A percentile compares a stretch with the other conserved stretches of the same genome.
These are phyloP conservation scores for Populus hybrid DNA, from an alignment of 441 rosid genomes.

Conservation along the genomic window DNA sequence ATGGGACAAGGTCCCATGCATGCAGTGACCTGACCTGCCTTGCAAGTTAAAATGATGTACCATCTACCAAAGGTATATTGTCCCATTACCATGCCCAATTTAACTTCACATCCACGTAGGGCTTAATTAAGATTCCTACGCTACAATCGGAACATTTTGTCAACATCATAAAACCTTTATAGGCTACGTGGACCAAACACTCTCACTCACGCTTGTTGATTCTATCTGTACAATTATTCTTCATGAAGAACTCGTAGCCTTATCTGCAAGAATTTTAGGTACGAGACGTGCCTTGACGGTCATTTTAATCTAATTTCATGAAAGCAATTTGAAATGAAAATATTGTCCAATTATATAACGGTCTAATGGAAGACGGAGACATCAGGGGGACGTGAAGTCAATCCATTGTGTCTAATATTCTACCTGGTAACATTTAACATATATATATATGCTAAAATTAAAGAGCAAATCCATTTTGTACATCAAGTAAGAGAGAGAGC, in stretches of 20 bases:
- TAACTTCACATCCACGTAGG: constrained; percentile 7
- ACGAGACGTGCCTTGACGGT: constrained; percentile 7
- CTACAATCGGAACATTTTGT: constrained; percentile 21
- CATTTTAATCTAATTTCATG: constrained; percentile 2
- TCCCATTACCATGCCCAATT: not conserved
- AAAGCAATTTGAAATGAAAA: not conserved
- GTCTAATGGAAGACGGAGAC: not conserved
- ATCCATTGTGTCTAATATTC: not conserved
- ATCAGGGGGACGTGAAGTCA: not conserved
- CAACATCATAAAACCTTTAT: constrained; percentile 17
- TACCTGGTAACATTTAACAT: not conserved
- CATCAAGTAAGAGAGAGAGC: too few relatives aligned
- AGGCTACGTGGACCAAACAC: constrained; percentile 8
- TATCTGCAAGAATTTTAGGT: constrained; percentile 17
- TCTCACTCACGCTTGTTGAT: not conserved
- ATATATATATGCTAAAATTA: too few relatives aligned
- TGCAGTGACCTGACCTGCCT: not conserved
- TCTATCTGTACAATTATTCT: constrained; percentile 16
- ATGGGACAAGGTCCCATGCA: not conserved
- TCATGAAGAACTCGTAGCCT: not conserved
- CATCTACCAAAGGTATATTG: not conserved
- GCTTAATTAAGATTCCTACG: constrained; percentile 17
- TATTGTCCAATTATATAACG: not conserved
- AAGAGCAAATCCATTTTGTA: too few relatives aligned
- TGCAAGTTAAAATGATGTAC: not conserved